phyloP scores from a whole-genome alignment of 345 rosid genomes.

The Kernera saxatilis region DNA sequence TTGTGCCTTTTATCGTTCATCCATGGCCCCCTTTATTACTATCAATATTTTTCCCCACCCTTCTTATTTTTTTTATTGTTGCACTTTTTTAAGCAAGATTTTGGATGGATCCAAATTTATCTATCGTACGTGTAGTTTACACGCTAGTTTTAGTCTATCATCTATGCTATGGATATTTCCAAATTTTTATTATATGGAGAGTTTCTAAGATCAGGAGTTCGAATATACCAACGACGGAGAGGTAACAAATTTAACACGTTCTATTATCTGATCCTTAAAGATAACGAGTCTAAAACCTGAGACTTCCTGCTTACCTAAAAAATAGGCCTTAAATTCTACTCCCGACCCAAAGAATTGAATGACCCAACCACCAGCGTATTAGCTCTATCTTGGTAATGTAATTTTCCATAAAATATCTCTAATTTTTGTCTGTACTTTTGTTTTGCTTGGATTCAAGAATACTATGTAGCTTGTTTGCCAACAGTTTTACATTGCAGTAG shows the following conservation, averaged over 20 bases:
- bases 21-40: slow-evolving; percentile 1
- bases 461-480: background rate
- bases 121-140: background rate
- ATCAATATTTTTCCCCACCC: background rate
- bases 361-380: background rate
- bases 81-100: background rate
- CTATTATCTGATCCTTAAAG: background rate
- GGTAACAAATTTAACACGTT: background rate
- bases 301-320: background rate
- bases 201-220: background rate
- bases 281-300: background rate
- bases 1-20: slow-evolving; percentile 6
- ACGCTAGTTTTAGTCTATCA: background rate
- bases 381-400: background rate
- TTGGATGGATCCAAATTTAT: background rate
- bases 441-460: background rate
- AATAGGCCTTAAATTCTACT: background rate
- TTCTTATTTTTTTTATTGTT: background rate
- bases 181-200: background rate
- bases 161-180: background rate
- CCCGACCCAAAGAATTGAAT: background rate
- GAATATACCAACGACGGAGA: background rate
- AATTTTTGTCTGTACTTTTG: background rate
- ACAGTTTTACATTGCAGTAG: background rate
- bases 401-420: background rate